Base-by-base conservation (phyloP, 495 filamentous ascomycete genomes). In the Penicillium nucicola region DNA sequence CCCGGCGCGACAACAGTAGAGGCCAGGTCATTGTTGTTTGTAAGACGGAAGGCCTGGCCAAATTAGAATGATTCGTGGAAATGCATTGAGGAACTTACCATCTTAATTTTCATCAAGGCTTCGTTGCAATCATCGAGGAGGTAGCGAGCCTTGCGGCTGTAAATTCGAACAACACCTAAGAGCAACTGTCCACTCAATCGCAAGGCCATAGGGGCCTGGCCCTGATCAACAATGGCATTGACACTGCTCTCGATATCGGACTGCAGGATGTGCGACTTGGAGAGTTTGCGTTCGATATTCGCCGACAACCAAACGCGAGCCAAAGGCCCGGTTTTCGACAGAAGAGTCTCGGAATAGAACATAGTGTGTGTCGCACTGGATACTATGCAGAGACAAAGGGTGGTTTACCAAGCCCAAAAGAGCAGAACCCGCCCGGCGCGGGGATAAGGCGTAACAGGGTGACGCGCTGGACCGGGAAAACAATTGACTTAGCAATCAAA, bases 271-370 rank as follows among this genome's bases (percentile, higher is more conserved):
- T 97, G 89, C 46, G 86, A 89, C 69, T 97, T 98, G 50, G 91
- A 90, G 35, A 98, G 83, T 70, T 96, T 97, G 79, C 90, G 90
- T 81, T 97, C 92, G 58, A 96, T 73, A 72, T 97, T 97, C 73
- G 92, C 90, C 22, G 92, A 96, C 52, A 97, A 83, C 93, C 93
- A 97, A 71, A 96, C 93, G 62, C 92, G 89, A 66, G 93, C 95
- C 79, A 98, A 68, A 59, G 93, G 91, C 78, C 95, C 93, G 42
- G 90, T 96, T 84, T 95, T 93, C 46, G 90, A 92, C 53, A 98
- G 83, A 48, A 98, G 82, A 39, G 90, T 90, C 76, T 96, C 92
- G 18, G 93, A 96, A 72, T 96, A 98, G 76, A 98, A 98, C 93
- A 98, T 98, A 66, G 67, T 73, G 78, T 58, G 32, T 50, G 28